Conservation (phyloP, 2,329 filamentous ascomycete genomes). For the Fusarium guadeloupense region DNA sequence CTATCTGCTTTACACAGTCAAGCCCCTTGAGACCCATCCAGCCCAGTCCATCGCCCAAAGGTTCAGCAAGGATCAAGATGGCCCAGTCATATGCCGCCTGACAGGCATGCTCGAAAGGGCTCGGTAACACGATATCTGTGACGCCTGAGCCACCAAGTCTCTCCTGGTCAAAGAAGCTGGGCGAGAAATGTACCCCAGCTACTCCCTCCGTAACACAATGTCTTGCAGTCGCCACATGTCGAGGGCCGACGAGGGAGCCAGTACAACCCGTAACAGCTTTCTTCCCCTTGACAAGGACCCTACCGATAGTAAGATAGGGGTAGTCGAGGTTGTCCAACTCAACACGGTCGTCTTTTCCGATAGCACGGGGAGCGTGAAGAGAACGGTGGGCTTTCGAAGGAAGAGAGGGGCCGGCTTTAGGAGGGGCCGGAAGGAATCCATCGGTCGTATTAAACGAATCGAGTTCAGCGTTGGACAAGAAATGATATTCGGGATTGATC, state of each 20-base stretch:
- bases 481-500: too few species aligned
- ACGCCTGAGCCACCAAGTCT: background rate
- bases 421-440: too few species aligned
- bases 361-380: too few species aligned
- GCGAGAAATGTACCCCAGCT: background rate
- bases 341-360: too few species aligned
- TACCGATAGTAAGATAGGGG: too few species aligned
- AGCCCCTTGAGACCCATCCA: conserved; percentile 7
- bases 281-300: too few species aligned
- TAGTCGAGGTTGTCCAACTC: too few species aligned
- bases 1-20: background rate
- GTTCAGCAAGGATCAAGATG: conserved; percentile 7
- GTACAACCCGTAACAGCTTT: too few species aligned
- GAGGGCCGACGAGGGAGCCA: conserved; percentile 9
- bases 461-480: too few species aligned
- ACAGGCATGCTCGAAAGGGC: background rate
- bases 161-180: background rate
- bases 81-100: conserved; percentile 9
- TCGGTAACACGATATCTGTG: background rate
- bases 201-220: background rate
- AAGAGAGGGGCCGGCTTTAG: too few species aligned
- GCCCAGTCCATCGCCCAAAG: conserved; percentile 1
- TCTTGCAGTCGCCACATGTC: conserved; percentile 9
- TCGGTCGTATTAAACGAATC: too few species aligned
- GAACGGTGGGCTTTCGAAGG: too few species aligned